Conservation (phyloP, 1,284 basidiomycete species). For the Exobasidium rhododendri region DNA sequence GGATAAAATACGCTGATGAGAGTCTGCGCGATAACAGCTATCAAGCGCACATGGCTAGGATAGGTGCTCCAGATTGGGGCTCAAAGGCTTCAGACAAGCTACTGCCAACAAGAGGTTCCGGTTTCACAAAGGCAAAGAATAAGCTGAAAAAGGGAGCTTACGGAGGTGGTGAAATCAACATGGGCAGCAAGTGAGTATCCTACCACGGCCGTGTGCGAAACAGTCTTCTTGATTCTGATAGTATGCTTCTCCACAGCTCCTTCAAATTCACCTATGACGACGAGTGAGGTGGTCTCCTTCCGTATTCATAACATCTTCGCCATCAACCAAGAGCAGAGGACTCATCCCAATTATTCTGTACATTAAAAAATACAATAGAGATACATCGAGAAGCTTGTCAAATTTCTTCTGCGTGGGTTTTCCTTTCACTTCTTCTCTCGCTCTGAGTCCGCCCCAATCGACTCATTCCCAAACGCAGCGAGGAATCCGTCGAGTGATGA, state of each 20-base stretch:
- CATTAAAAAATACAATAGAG: conserved; percentile 3
- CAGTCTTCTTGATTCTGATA: background rate
- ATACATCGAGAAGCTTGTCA: no score
- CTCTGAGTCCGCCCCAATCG: background rate
- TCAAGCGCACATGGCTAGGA: conserved; percentile 61
- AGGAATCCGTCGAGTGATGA: background rate
- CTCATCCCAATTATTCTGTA: background rate
- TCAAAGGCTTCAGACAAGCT: conserved; percentile 79
- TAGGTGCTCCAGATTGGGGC: conserved; percentile 74
- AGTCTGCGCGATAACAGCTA: conserved; percentile 78
- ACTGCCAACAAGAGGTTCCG: conserved; percentile 85
- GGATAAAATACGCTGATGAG: conserved; percentile 61
- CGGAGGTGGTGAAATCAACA: conserved; percentile 52
- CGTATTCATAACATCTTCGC: no score
- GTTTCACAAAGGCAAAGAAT: conserved; percentile 98
- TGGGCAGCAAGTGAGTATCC: conserved; percentile 18
- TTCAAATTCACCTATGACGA: conserved; percentile 54
- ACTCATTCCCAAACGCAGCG: background rate
- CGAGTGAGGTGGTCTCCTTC: conserved; percentile 29
- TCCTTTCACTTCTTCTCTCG: background rate
- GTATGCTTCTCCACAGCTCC: conserved; percentile 24
- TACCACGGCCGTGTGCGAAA: conserved; percentile 5
- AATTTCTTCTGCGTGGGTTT: background rate
- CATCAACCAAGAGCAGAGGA: no score
- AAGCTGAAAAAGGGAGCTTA: conserved; percentile 87